phyloP scores from a whole-genome alignment of 345 rosid species.

The Camelina laxa region DNA sequence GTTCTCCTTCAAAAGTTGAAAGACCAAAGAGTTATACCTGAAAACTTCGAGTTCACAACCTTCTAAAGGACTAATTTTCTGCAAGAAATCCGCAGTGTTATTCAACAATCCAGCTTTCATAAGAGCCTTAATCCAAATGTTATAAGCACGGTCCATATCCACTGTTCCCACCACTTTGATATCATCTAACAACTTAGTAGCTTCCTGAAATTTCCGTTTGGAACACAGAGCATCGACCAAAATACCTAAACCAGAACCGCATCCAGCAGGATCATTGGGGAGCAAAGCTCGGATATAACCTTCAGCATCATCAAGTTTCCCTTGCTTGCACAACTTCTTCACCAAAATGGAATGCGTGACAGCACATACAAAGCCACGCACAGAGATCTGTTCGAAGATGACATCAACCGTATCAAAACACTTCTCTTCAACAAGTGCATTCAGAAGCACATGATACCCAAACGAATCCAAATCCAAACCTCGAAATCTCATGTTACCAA shows the following conservation, averaged over 20 bases:
- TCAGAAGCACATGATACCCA: constrained; percentile 68
- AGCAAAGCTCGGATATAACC: constrained; percentile 52
- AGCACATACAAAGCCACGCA: constrained; percentile 53
- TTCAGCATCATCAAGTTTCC: constrained; percentile 60
- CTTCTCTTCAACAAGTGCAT: constrained; percentile 71
- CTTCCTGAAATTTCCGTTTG: constrained; percentile 51
- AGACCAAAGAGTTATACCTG: constrained; percentile 63
- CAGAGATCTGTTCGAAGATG: constrained; percentile 57
- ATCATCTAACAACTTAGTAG: constrained; percentile 60
- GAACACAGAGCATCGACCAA: constrained; percentile 64
- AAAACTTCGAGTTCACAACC: constrained; percentile 63
- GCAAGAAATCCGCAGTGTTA: constrained; percentile 61
- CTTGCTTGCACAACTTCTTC: constrained; percentile 67
- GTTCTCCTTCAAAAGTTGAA: constrained; percentile 60
- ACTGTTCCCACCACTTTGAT: constrained; percentile 47
- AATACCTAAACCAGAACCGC: constrained; percentile 46
- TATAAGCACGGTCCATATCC: constrained; percentile 59
- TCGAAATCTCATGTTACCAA: constrained; percentile 73
- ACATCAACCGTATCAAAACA: constrained; percentile 56
- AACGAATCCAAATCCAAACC: constrained; percentile 75
- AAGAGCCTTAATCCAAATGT: constrained; percentile 62
- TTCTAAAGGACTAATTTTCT: constrained; percentile 52
- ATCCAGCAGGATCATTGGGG: constrained; percentile 42
- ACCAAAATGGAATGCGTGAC: constrained; percentile 62
- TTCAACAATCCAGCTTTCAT: constrained; percentile 53